Conservation (phyloP, 2,329 filamentous ascomycete genomes). For the Colletotrichum sidae region DNA sequence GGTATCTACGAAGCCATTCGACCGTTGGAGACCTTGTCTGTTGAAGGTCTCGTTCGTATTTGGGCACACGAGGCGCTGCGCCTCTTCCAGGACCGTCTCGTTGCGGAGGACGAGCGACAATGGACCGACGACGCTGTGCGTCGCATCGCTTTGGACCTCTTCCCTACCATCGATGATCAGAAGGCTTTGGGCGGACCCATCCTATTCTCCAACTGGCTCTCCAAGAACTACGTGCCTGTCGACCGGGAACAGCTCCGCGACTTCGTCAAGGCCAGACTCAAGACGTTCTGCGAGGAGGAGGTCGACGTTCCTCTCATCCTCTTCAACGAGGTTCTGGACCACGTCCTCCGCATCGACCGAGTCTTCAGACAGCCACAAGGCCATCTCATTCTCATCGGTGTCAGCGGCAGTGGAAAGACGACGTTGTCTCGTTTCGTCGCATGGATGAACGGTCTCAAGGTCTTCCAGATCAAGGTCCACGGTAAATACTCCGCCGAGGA, state of each 20-base stretch:
- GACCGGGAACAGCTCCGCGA: constrained; percentile 95
- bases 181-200: constrained; percentile 93
- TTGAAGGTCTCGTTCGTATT: constrained; percentile 94
- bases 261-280: constrained; percentile 96
- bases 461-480: constrained; percentile 99
- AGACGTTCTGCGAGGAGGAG: constrained; percentile 99
- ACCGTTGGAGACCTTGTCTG: constrained; percentile 85
- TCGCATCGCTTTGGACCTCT: constrained; percentile 88
- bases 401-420: constrained; percentile 98
- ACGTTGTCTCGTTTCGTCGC: constrained; percentile 97
- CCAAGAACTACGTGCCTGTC: constrained; percentile 97
- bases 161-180: constrained; percentile 93
- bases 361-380: constrained; percentile 99
- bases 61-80: constrained; percentile 98
- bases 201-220: constrained; percentile 98
- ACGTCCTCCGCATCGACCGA: constrained; percentile 97
- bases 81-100: constrained; percentile 96
- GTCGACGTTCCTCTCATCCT: constrained; percentile 97
- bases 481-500: constrained; percentile 98
- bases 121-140: constrained; percentile 94
- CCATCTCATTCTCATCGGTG: constrained; percentile 97
- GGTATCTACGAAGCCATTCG: constrained; percentile 97
- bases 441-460: constrained; percentile 99
- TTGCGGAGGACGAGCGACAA: constrained; percentile 90
- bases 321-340: constrained; percentile 99